A percentile compares a stretch with the other conserved stretches of the same genome.
Conservation (phyloP, 148 eudicot species). For the Agrostemma githago region DNA sequence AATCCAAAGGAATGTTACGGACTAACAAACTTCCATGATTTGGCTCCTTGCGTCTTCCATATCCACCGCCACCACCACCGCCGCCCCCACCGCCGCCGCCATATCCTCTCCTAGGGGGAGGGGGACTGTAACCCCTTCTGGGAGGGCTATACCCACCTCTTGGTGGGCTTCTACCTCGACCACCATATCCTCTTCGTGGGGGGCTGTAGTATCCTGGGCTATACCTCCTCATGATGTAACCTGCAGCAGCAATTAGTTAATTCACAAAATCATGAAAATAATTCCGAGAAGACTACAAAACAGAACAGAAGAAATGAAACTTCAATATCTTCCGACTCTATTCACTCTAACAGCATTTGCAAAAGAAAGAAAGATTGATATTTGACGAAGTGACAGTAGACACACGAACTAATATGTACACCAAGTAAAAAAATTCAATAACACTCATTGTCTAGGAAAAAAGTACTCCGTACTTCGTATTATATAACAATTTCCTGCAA, state of each 20-base stretch:
- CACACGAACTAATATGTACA: no score
- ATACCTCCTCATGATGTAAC: constrained; percentile 52
- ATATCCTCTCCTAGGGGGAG: constrained; percentile 60
- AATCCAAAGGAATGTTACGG: constrained; percentile 64
- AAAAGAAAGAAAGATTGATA: no score
- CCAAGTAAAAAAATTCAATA: no score
- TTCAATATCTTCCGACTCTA: no score
- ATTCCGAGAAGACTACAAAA: no score
- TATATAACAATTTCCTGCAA: no score
- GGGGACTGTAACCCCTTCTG: constrained; percentile 66
- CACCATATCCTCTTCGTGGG: constrained; percentile 61
- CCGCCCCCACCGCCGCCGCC: constrained; percentile 31
- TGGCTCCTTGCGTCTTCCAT: constrained; percentile 55
- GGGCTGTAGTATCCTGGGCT: constrained; percentile 71
- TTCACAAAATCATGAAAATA: neutral
- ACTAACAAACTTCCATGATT: constrained; percentile 62
- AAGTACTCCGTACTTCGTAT: no score
- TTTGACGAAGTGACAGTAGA: no score
- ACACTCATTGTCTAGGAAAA: no score
- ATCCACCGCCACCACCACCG: constrained; percentile 25
- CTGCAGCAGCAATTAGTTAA: constrained; percentile 11
- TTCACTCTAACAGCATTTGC: no score
- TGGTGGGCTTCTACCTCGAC: constrained; percentile 63
- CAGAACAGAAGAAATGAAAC: no score
- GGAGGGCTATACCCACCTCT: constrained; percentile 45